Conservation (phyloP, 495 filamentous ascomycete genomes). For the Talaromyces liani region DNA sequence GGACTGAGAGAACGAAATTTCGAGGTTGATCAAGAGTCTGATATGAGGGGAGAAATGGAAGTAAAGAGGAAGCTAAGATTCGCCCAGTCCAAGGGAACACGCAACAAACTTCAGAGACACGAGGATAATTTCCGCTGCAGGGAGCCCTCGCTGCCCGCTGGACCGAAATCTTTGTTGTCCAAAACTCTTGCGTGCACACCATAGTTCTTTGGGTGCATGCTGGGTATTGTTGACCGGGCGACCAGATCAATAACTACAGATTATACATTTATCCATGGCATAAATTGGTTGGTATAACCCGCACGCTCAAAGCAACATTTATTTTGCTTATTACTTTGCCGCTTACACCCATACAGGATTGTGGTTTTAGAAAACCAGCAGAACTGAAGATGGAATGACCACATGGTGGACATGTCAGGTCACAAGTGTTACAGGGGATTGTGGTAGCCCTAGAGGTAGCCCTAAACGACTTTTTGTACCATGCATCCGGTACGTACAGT, state of each 20-base stretch:
- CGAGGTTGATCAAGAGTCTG: neutral
- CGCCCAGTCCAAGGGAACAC: neutral
- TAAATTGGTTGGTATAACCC: neutral
- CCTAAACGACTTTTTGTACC: too few relatives aligned
- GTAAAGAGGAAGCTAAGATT: neutral
- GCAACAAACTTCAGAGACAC: neutral
- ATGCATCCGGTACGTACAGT: too few relatives aligned
- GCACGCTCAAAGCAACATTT: neutral
- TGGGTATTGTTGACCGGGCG: neutral
- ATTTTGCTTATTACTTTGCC: neutral
- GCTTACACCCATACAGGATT: neutral
- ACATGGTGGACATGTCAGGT: too few relatives aligned
- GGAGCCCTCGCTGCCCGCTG: neutral
- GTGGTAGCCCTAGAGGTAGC: too few relatives aligned
- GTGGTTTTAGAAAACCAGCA: neutral
- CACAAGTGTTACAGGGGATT: too few relatives aligned
- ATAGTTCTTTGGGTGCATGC: neutral
- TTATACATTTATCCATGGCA: neutral
- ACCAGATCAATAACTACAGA: neutral
- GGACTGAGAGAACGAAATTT: neutral
- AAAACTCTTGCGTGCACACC: neutral
- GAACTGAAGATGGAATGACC: too few relatives aligned
- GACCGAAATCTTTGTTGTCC: neutral
- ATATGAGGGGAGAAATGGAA: neutral
- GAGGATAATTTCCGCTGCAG: neutral